These are phyloP conservation scores for Alnus glutinosa DNA, from an alignment of 306 rosid genomes.

Conservation along the genomic window DNA sequence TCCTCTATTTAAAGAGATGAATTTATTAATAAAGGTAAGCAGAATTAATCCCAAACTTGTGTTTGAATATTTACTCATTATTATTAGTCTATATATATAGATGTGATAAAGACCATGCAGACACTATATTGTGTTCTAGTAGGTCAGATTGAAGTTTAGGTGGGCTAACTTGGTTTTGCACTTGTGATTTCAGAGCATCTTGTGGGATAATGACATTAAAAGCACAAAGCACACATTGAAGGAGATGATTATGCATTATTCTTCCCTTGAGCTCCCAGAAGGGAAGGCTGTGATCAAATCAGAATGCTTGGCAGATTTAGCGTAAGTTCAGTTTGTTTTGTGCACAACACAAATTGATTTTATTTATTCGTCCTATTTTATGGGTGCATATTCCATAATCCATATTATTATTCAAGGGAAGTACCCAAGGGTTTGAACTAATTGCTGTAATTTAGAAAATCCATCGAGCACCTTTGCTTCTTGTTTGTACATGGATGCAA, in stretches of 20 bases:
- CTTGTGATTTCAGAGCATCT: slow-evolving; percentile 65
- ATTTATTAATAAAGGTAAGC: too few species aligned
- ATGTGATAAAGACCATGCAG: not conserved
- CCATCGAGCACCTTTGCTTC: not conserved
- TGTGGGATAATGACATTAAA: slow-evolving; percentile 91
- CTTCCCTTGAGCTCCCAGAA: slow-evolving; percentile 73
- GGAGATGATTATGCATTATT: slow-evolving; percentile 75
- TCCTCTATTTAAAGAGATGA: too few species aligned
- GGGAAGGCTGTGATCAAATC: slow-evolving; percentile 81
- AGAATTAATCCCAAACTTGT: too few species aligned
- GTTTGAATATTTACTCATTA: not conserved
- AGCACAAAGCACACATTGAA: slow-evolving; percentile 77
- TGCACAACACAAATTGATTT: not conserved
- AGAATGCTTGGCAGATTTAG: slow-evolving; percentile 66
- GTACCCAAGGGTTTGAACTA: not conserved
- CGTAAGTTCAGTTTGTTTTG: slow-evolving; percentile 52
- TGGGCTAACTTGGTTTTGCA: slow-evolving; percentile 12
- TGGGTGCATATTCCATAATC: not conserved
- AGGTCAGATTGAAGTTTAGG: not conserved
- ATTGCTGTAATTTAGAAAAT: not conserved
- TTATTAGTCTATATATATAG: not conserved
- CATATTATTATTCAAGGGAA: not conserved
- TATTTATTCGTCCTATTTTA: slow-evolving; percentile 10
- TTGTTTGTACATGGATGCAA: not conserved
- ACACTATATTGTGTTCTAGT: not conserved